phyloP scores from a whole-genome alignment of 2,329 filamentous ascomycete species.

The Scedosporium aurantiacum region DNA sequence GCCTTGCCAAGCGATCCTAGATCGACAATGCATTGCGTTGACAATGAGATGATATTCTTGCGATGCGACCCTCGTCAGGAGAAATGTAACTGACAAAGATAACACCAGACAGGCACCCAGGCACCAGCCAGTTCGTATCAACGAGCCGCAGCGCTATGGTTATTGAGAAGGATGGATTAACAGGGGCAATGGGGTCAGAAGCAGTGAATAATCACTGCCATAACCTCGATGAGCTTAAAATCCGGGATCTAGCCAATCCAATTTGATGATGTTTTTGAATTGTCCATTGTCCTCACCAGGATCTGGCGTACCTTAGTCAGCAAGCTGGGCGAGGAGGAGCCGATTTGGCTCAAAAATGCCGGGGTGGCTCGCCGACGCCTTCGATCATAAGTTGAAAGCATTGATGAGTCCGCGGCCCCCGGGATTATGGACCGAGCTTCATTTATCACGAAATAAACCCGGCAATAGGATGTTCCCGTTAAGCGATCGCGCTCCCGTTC shows the following conservation, averaged over 20 bases:
- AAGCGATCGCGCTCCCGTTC: background rate
- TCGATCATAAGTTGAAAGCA: background rate
- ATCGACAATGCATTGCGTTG: constrained; percentile 5
- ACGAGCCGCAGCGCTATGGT: background rate
- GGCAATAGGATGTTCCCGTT: background rate
- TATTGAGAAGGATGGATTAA: background rate
- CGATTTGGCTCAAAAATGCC: background rate
- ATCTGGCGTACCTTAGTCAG: background rate
- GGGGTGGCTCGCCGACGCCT: background rate
- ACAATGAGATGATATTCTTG: background rate
- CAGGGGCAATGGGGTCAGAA: background rate
- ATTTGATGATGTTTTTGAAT: background rate
- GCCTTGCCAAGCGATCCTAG: constrained; percentile 4
- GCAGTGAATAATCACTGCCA: background rate
- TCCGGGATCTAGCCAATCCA: background rate
- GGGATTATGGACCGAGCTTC: background rate
- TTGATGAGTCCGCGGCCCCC: background rate
- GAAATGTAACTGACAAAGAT: background rate
- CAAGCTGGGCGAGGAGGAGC: background rate
- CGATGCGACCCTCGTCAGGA: background rate
- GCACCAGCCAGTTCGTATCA: no score
- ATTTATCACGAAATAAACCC: background rate
- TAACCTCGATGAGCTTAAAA: background rate
- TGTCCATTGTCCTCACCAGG: background rate
- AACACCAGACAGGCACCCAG: background rate